phyloP scores from a whole-genome alignment of 495 filamentous ascomycete species.

The Penicillium canariense region DNA sequence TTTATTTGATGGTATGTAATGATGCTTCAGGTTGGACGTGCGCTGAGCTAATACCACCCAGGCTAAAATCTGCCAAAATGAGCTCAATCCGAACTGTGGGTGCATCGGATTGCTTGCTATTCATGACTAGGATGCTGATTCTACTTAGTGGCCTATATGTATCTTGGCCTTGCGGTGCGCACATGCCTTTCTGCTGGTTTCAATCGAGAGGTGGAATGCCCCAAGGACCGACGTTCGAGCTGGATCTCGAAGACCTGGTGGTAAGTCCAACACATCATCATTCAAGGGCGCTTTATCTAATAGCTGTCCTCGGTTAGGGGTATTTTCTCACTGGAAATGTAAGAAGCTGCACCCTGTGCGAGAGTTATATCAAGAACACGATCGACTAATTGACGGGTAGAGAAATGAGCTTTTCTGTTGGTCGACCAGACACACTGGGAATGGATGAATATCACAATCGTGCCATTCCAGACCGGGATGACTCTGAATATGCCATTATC shows the following conservation, averaged over 20 bases:
- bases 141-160: constrained; percentile 43
- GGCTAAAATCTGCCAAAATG: constrained; percentile 46
- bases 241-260: constrained; percentile 47
- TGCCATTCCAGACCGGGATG: constrained; percentile 36
- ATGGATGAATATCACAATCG: constrained; percentile 47
- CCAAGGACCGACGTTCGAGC: constrained; percentile 35
- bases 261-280: constrained; percentile 19
- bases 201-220: constrained; percentile 34
- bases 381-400: constrained; percentile 13
- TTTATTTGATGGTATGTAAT: constrained; percentile 39
- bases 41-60: constrained; percentile 8
- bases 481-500: constrained; percentile 41
- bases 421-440: constrained; percentile 41
- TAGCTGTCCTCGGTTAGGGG: constrained; percentile 25
- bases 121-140: background rate
- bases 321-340: constrained; percentile 44
- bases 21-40: too few species aligned
- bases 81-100: constrained; percentile 42
- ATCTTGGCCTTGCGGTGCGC: constrained; percentile 40
- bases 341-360: background rate
- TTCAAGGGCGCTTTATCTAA: background rate
- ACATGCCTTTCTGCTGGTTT: constrained; percentile 44
- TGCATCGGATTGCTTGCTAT: background rate
- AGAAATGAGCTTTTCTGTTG: constrained; percentile 44
- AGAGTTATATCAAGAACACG: background rate